Evolutionary conservation across 768 basidiomycete genomes (phyloP), one percentile per base, ranked within the genome.

Genomic region (Mycena rosella): DNA sequence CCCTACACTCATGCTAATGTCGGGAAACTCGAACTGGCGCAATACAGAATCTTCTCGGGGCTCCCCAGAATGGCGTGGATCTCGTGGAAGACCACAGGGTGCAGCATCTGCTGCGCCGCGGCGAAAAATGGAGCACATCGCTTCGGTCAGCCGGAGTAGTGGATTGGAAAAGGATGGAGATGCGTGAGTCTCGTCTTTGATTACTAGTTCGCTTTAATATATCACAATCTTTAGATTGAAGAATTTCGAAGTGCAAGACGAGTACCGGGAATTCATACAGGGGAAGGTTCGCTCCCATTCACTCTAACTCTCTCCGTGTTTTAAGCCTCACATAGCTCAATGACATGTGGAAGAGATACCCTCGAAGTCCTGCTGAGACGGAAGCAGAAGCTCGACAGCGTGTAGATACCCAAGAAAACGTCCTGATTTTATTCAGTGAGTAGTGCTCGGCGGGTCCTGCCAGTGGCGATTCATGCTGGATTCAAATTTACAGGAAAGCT

Each of bases 61-160:
- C 18, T 11, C 32, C 20, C 32, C 10, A 27, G 22, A 34, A 40
- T 40, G 55, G 48, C 51, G 42, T 3, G 63, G 36, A 42, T 52
- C n/a, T 34, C 56, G 56, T 2, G 27, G 15, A 4, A 24, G 32
- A 20, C 9, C 48, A 1, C 54, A 36, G 9, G 54, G 26, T 15
- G 6, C 60, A 5, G 54, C 20, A 30, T 14, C 40, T 24, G 32
- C 54, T 32, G 42, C 45, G 26, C 65, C 71, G 18, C 74, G 72
- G 64, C 71, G 80, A 55, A 84, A 80, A 48, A 89, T 93, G 88
- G 87, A 91, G 64, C 79, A 86, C 55, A 85, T 94, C 53, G 85
- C 92, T 2, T 91, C 91, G 2, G 87, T 93, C 52, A 94, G 92
- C 74, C 84, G 93, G 44, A 92, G 91, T 72, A 90, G 92, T 70